Base-by-base conservation (phyloP, 2,329 filamentous ascomycete species). In the Sarocladium strictum region DNA sequence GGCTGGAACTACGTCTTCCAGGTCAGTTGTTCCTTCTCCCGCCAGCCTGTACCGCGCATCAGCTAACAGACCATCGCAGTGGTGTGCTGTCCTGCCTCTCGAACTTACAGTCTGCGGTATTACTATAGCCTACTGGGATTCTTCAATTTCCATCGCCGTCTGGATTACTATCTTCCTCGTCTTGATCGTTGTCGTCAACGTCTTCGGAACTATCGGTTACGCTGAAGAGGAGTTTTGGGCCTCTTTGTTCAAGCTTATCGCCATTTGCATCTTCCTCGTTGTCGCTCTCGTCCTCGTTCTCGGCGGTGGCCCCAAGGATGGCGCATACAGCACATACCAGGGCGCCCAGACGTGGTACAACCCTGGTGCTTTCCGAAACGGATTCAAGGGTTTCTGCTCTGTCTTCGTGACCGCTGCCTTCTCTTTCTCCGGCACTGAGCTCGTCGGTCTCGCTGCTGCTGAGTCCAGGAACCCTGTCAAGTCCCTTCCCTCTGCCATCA, bases 401-500 rank as follows among this genome's bases (percentile, higher is more conserved):
- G 80, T 84, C 55, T 85, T 87, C 63, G 83, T 86, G 55, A 86
- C 80, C 2, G 84, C 84, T n/a, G 83, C 84, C 26, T 87, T 87
- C 61, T 71, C 84, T 55, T 87, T 86, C 64, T 77, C 81, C 14
- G 84, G 84, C 14, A 86, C 83, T 1, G 84, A 87, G 64, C 72
- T 85, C 6, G 83, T 86, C 53, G 85, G 84, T 64, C 77, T 88
- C 17, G 83, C 83, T 5, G 84, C 84, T 12, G 84, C 84, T 37
- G 85, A 88, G 69, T 80, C 84, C 0, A 70, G 67, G 15, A 85
- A 87, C 63, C 85, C 85, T 2, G 76, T 80, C 58, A 84, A 87
- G 65, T 81, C 84, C 1, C 77, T 93, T 1, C 89, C 89, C 1
- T 85, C 81, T 24, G 89, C 89, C 10, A 81, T 90, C 65, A 90